Base-by-base conservation (phyloP, 805 yeast species). In the Hyphopichia homilentoma region DNA sequence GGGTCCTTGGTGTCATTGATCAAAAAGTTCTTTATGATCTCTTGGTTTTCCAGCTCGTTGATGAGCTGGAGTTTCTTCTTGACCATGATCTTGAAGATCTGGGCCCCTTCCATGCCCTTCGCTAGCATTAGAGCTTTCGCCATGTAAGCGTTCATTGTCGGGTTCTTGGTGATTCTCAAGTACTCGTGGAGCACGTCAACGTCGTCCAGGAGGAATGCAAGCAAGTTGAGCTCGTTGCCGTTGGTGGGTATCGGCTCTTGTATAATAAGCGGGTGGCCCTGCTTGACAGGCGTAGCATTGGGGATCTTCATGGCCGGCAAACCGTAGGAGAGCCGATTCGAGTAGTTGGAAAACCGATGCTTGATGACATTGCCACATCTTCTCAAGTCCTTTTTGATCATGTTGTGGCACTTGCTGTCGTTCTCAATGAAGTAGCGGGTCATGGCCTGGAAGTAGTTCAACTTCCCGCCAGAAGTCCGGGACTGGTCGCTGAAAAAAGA, bases 51-150 rank as follows among this genome's bases (percentile, higher is more conserved):
- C 13, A 36, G 22, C 11, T 25, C 22, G 12, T 28, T 25, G 8
- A 29, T 21, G n/a, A 30, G n/a, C 11, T 40, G 30, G 9, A 43
- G 22, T 7, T 30, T 18, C 20, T 38, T 41, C 21, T 43, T 41
- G 4, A 37, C 27, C 32, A 45, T 28, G 2, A 45, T 31, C 3
- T 22, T 30, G 23, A 35, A 45, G 12, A 45, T 20, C 15, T 27
- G 18, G 13, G 33, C 36, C 2, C 50, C 50, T 26, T 45, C 45
- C 16, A 33, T 17, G 14, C 28, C 34, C 23, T 44, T 43, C n/a
- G 37, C 29, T 11, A 34, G 31, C 39, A 39, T 33, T 4, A 45
- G 20, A 12, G 36, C 30, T 11, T 28, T 28, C 5, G 39, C 30
- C 16, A 42, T 15, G 16, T 28, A 19, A 6, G 42, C 35, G 1